A percentile compares a stretch with the other conserved stretches of the same genome.
Conservation (phyloP, 192 early-diverging fungal species). For the Podila horticola region DNA sequence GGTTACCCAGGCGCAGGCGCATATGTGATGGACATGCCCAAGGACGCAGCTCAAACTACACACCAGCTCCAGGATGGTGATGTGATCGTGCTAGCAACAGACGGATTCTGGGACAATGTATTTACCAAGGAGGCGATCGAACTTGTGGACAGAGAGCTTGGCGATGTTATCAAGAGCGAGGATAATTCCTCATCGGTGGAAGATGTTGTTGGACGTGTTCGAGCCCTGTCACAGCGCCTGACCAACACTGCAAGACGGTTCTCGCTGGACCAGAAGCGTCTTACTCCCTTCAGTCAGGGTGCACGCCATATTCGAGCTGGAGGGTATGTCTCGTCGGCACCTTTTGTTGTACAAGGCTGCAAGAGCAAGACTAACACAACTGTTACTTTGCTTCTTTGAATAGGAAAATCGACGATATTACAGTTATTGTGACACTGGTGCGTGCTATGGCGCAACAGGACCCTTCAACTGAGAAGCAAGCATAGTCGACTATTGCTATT, state of each 20-base stretch:
- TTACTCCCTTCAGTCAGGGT: conserved; percentile 61
- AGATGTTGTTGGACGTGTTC: conserved; percentile 51
- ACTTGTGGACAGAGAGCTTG: conserved; percentile 58
- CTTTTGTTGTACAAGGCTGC: neutral
- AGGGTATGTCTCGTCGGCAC: conserved; percentile 36
- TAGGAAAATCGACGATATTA: conserved; percentile 70
- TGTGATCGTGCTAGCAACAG: conserved; percentile 66
- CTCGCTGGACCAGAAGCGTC: conserved; percentile 58
- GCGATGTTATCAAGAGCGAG: conserved; percentile 30
- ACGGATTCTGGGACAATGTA: conserved; percentile 73
- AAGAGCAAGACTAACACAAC: neutral
- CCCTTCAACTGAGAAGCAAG: too few relatives aligned
- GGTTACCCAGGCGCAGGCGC: conserved; percentile 60
- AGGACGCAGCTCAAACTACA: conserved; percentile 60
- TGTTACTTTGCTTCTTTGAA: conserved; percentile 1
- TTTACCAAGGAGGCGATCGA: conserved; percentile 63
- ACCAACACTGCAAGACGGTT: conserved; percentile 63
- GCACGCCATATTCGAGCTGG: conserved; percentile 57
- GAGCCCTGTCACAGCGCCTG: conserved; percentile 57
- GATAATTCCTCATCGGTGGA: conserved; percentile 23
- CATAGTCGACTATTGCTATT: too few relatives aligned
- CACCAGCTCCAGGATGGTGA: conserved; percentile 68
- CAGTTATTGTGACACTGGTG: conserved; percentile 64
- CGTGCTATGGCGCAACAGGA: conserved; percentile 8
- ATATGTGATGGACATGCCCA: conserved; percentile 64